A percentile compares a stretch with the other conserved stretches of the same genome.
Evolutionary conservation across 352 stramenopile genomes (phyloP).

Genomic region (Vaucheria bursata): DNA sequence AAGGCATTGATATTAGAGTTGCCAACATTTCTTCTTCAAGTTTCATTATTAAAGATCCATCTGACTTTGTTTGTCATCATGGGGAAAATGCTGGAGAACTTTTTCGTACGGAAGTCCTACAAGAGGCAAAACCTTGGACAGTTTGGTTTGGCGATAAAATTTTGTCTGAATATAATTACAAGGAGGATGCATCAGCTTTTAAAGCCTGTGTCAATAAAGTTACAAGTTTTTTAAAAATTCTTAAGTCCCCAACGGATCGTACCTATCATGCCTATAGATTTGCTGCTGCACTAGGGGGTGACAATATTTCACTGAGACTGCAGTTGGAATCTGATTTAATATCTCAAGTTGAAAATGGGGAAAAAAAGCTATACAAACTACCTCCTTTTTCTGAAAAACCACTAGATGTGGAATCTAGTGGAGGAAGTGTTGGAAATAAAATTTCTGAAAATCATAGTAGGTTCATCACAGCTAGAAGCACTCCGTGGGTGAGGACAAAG

Average conservation of each 20-base stretch:
- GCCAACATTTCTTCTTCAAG: slow-evolving; percentile 20
- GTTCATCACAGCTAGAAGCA: background rate
- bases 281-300: slow-evolving; percentile 15
- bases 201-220: slow-evolving; percentile 21
- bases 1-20: slow-evolving; percentile 24
- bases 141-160: slow-evolving; percentile 30
- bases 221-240: slow-evolving; percentile 33
- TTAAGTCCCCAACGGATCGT: slow-evolving; percentile 21
- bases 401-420: background rate
- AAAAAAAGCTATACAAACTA: slow-evolving; percentile 13
- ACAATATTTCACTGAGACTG: background rate
- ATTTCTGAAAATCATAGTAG: background rate
- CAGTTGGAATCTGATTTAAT: slow-evolving; percentile 32
- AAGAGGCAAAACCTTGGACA: slow-evolving; percentile 21
- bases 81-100: slow-evolving; percentile 1
- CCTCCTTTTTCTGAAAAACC: slow-evolving; percentile 11
- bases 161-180: slow-evolving; percentile 24
- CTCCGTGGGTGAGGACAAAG: background rate
- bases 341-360: slow-evolving; percentile 14
- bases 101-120: slow-evolving; percentile 25
- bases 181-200: slow-evolving; percentile 27
- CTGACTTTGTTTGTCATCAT: slow-evolving; percentile 23
- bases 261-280: slow-evolving; percentile 25
- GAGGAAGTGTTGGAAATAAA: slow-evolving; percentile 1
- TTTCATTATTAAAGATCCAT: slow-evolving; percentile 31